phyloP scores from a whole-genome alignment of 192 early-diverging fungal species.

The Paraglomus brasilianum region DNA sequence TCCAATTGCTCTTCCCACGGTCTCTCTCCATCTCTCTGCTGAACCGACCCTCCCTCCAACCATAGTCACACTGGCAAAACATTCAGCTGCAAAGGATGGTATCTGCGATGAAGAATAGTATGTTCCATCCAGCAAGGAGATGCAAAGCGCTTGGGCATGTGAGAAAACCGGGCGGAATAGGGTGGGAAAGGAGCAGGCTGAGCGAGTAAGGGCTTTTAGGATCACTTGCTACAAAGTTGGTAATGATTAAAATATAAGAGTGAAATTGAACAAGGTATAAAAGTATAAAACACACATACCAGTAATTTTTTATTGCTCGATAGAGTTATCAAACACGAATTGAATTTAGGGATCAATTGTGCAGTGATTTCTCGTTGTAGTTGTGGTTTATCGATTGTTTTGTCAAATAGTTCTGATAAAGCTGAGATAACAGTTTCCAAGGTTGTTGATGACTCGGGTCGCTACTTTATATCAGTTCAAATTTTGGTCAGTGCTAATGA shows the following conservation, averaged over 20 bases:
- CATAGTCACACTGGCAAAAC: slow-evolving; percentile 43
- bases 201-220: slow-evolving; percentile 42
- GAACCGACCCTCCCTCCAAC: slow-evolving; percentile 42
- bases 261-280: not conserved
- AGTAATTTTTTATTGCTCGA: slow-evolving; percentile 46
- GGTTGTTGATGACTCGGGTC: slow-evolving; percentile 41
- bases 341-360: slow-evolving; percentile 52
- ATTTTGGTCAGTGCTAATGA: not conserved
- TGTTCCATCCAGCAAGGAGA: slow-evolving; percentile 47
- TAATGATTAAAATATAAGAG: not conserved
- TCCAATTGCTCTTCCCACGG: slow-evolving; percentile 44
- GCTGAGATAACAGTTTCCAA: slow-evolving; percentile 46
- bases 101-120: slow-evolving; percentile 36
- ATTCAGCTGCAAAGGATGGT: slow-evolving; percentile 36
- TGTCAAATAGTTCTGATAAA: slow-evolving; percentile 48
- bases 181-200: slow-evolving; percentile 50
- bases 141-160: slow-evolving; percentile 47
- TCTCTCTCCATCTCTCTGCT: slow-evolving; percentile 46
- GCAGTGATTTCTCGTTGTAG: slow-evolving; percentile 55
- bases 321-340: slow-evolving; percentile 43
- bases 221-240: slow-evolving; percentile 37
- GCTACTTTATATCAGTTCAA: slow-evolving; percentile 32
- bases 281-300: slow-evolving; percentile 33
- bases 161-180: slow-evolving; percentile 48
- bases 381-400: slow-evolving; percentile 48